Evolutionary conservation across 2,329 filamentous ascomycete genomes (phyloP), one percentile per base, ranked within the genome.

Genomic region (Lojkania enalia): DNA sequence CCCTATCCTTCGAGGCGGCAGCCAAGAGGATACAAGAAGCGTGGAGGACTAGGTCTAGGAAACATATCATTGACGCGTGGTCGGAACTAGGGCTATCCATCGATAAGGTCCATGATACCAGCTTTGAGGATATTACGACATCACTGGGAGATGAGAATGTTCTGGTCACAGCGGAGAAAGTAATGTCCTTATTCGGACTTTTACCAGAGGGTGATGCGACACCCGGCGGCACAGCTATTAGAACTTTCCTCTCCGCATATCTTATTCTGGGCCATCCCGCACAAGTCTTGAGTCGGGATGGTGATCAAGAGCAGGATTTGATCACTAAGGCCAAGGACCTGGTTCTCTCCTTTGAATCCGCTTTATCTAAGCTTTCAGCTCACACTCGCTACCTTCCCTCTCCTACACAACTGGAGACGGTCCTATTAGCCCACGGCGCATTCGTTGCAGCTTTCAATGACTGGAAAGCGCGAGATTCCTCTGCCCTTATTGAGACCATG

Each of bases 381-480:
- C 78, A 78, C 53, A 90, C 89, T 65, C 80, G 80, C 52, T 88
- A 83, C 63, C 85, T 79, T 0, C 79, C 85, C 32, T 83, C 84
- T 1, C 80, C 81, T 0, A 79, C 78, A 2, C 76, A 87, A 30
- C 74, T 80, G 20, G 79, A 83, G 41, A 77, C 79, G 1, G 74
- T 94, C 14, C 80, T 85, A 0, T 80, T 89, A 55, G 77, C 82
- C 1, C 89, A 91, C 61, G 81, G 85, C 21, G 81, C 84, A 0
- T 94, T 90, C 56, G 82, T 86, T 57, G 86, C 87, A 41, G 87
- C 87, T 1, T 91, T 94, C 61, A 87, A 88, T 48, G 84, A 87
- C 3, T 94, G 88, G 88, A 90, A 91, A 69, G 85, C 88, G 1
- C 81, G 87, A 40, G 88, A 92, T 63, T 88, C 87, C 0, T 84